Conservation (phyloP, 2,329 filamentous ascomycete genomes). For the Colletotrichum navitas region DNA sequence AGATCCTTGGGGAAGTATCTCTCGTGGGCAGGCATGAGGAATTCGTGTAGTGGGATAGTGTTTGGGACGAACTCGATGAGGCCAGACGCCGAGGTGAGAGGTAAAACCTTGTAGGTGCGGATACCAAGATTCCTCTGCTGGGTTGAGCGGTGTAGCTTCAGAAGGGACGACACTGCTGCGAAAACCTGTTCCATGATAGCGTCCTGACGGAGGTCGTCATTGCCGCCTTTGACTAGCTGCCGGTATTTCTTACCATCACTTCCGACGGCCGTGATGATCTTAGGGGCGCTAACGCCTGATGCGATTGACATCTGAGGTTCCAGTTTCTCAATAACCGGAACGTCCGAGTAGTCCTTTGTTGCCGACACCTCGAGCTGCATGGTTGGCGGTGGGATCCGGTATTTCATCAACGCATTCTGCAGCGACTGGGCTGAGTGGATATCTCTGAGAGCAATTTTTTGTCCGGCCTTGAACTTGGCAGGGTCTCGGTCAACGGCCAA, state of each 20-base stretch:
- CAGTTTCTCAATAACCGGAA: conserved; percentile 81
- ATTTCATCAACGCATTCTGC: conserved; percentile 71
- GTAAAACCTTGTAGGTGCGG: conserved; percentile 96
- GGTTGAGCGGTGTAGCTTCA: conserved; percentile 87
- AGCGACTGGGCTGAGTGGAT: conserved; percentile 73
- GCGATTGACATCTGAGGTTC: conserved; percentile 85
- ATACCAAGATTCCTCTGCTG: conserved; percentile 91
- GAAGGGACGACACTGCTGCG: conserved; percentile 89
- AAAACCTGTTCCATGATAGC: conserved; percentile 99
- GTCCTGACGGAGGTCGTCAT: conserved; percentile 96
- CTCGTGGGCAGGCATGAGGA: conserved; percentile 90
- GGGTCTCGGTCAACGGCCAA: conserved; percentile 76
- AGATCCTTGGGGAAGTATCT: conserved; percentile 87
- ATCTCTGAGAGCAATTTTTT: conserved; percentile 74
- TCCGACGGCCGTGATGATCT: conserved; percentile 86
- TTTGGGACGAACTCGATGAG: conserved; percentile 98
- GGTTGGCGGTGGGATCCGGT: conserved; percentile 87
- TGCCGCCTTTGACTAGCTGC: conserved; percentile 94
- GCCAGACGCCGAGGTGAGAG: conserved; percentile 85
- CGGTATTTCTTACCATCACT: conserved; percentile 85
- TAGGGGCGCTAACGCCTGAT: conserved; percentile 90
- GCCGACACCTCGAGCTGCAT: conserved; percentile 83
- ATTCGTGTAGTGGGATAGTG: conserved; percentile 92
- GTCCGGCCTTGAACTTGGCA: conserved; percentile 75
- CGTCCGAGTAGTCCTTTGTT: conserved; percentile 79